phyloP scores from a whole-genome alignment of 202 grass and related monocot genomes.

The Eragrostis tef region DNA sequence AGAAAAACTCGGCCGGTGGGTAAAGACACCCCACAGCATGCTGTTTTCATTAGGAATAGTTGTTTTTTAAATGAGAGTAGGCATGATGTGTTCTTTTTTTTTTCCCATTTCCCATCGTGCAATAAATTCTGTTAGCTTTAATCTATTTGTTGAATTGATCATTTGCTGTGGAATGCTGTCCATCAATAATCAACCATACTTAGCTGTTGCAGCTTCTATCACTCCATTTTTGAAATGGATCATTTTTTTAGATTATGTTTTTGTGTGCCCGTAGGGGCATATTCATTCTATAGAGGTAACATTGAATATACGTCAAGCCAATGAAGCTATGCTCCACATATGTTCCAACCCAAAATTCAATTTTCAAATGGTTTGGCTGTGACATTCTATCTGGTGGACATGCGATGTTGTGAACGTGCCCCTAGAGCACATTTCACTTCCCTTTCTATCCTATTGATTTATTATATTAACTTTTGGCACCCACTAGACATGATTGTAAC shows the following conservation, averaged over 20 bases:
- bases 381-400: neutral
- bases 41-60: neutral
- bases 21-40: too few species aligned
- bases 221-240: neutral
- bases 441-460: slow-evolving; percentile 9
- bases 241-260: neutral
- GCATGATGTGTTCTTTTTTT: neutral
- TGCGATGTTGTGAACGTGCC: neutral
- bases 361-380: neutral
- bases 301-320: neutral
- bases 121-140: slow-evolving; percentile 23
- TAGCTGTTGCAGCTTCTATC: slow-evolving; percentile 2
- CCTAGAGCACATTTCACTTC: neutral
- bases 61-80: slow-evolving; percentile 20
- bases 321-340: neutral
- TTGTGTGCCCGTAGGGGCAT: neutral
- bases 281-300: neutral
- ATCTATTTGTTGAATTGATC: neutral
- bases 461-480: slow-evolving; percentile 2
- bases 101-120: neutral
- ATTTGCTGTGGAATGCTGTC: neutral
- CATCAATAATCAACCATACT: slow-evolving; percentile 27
- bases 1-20: too few species aligned
- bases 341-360: neutral
- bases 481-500: neutral